Evolutionary conservation across 805 yeast species (phyloP), one percentile per base, ranked within the genome.

Genomic region (Pachysolen tannophilus): DNA sequence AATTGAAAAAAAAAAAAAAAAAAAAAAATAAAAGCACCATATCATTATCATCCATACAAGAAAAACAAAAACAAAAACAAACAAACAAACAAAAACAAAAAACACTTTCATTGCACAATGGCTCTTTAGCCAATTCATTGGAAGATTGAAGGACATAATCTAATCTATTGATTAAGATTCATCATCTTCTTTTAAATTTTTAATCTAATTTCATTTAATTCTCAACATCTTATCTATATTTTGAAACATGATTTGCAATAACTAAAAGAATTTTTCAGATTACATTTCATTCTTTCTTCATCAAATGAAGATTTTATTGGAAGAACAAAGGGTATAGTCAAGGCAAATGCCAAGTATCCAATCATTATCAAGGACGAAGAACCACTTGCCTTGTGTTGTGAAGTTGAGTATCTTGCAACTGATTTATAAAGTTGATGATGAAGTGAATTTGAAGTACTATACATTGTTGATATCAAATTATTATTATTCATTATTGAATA

Each of bases 241-340:
- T 35, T 36, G 17, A 36, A 36, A 20, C 32, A 36, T 8, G 39
- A 36, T 36, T 33, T 36, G n/a, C n/a, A n/a, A 21, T 35, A 28
- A 18, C 35, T 32, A 26, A 36, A 36, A 13, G 35, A 31, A 18
- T 35, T 35, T 20, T 36, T 39, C n/a, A 42, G 13, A 20, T 42
- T 37, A 8, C 20, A 30, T 16, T 45, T 44, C 15, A 39, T 40
- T 26, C n/a, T n/a, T n/a, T n/a, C n/a, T n/a, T 43, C 42, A 15
- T 30, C 32, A 20, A 28, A 24, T 6, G 60, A 48, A 26, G 49
- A 44, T 38, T 47, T 56, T 21, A 57, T 33, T n/a, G 63, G 63
- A 26, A 58, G 32, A 28, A 57, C 41, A 38, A 58, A 59, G 8
- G 65, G 65, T n/a, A 58, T 45, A 8, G 57, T 48, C 30, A 59